Conservation (phyloP, 768 basidiomycete genomes). For the Cyathus striatus region DNA sequence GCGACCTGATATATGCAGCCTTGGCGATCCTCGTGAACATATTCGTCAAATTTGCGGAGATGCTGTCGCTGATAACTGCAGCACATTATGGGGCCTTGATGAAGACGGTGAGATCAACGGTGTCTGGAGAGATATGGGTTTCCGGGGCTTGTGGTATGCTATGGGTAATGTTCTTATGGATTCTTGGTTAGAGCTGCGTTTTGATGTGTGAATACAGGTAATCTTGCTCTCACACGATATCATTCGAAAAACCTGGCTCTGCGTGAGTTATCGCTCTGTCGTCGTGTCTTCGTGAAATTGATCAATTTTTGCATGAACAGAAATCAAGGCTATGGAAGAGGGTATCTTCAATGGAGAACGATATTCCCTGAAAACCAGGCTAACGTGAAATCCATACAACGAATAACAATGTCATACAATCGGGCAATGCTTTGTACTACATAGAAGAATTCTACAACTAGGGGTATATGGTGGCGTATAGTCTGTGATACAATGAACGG, state of each 20-base stretch:
- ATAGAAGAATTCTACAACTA: no score
- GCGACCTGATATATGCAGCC: conserved; percentile 20
- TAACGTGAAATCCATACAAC: no score
- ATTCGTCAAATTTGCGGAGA: conserved; percentile 41
- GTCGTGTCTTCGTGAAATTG: not conserved
- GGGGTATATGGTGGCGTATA: no score
- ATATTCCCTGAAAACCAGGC: conserved; percentile 6
- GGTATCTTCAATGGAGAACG: conserved; percentile 29
- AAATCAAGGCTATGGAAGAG: conserved; percentile 57
- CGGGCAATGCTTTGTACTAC: no score
- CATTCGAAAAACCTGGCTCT: conserved; percentile 59
- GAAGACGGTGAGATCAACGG: conserved; percentile 57
- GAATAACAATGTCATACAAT: no score
- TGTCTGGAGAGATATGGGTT: conserved; percentile 43
- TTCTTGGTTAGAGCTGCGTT: not conserved
- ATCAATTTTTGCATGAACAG: conserved; percentile 25
- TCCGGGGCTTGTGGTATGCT: conserved; percentile 52
- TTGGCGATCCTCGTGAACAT: conserved; percentile 35
- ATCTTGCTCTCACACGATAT: conserved; percentile 51
- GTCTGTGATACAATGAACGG: no score
- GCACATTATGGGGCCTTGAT: conserved; percentile 59
- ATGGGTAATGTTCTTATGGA: conserved; percentile 43
- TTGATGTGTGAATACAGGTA: conserved; percentile 26
- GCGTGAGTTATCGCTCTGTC: conserved; percentile 35
- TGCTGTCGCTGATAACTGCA: conserved; percentile 36